A percentile compares a stretch with the other conserved stretches of the same genome.
These are phyloP conservation scores for Jacaranda mimosifolia DNA, from an alignment of 257 asterid species.

Conservation along the genomic window DNA sequence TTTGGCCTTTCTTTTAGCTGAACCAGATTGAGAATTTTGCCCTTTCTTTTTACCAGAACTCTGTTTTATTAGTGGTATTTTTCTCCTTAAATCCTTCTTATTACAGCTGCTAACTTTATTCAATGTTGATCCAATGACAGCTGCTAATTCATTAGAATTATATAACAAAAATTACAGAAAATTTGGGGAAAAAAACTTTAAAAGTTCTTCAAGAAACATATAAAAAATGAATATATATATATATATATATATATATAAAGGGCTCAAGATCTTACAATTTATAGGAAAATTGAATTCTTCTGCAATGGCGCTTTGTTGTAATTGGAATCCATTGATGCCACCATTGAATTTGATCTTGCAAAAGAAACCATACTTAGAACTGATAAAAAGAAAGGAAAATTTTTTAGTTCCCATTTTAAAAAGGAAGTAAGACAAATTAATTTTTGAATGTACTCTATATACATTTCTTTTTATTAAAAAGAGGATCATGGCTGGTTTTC, in stretches of 20 bases:
- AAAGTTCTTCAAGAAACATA: too few species aligned
- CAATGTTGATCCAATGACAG: conserved; percentile 17
- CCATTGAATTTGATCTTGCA: conserved; percentile 40
- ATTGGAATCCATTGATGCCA: conserved; percentile 57
- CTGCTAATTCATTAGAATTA: neutral
- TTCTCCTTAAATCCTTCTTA: conserved; percentile 37
- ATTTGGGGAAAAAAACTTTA: neutral
- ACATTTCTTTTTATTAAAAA: too few species aligned
- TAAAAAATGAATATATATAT: too few species aligned
- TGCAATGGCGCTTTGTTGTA: conserved; percentile 48
- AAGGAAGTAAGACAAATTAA: too few species aligned
- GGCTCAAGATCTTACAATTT: conserved; percentile 48
- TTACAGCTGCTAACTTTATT: conserved; percentile 4
- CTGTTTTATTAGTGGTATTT: conserved; percentile 20
- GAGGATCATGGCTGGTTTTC: too few species aligned
- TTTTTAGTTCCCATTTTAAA: neutral
- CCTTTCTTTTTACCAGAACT: conserved; percentile 29
- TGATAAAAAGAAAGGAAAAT: neutral
- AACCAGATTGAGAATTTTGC: conserved; percentile 21
- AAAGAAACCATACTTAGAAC: conserved; percentile 15
- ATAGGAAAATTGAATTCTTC: conserved; percentile 64
- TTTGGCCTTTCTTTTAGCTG: conserved; percentile 42
- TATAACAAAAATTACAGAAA: too few species aligned
- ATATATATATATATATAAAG: too few species aligned
- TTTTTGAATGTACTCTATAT: too few species aligned